These are phyloP conservation scores for Claviceps spartinae DNA, from an alignment of 2,329 filamentous ascomycete species.

Conservation along the genomic window DNA sequence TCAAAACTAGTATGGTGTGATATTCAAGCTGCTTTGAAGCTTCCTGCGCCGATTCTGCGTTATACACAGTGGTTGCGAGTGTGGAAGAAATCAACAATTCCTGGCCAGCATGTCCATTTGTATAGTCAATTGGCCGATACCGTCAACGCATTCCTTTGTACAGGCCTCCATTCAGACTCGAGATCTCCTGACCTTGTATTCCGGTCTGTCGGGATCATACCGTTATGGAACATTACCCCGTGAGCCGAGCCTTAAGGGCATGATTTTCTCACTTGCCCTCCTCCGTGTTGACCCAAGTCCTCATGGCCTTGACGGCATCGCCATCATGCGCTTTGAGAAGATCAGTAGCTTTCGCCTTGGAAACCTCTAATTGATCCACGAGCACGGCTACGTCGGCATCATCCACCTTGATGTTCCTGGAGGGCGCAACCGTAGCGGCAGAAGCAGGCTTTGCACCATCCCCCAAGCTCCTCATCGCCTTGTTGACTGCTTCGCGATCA, in stretches of 20 bases:
- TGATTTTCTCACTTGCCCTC: not conserved
- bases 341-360: conserved; percentile 61
- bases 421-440: conserved; percentile 18
- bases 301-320: conserved; percentile 53
- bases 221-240: not conserved
- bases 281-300: conserved; percentile 31
- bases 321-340: conserved; percentile 60
- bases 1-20: not conserved
- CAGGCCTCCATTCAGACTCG: not conserved
- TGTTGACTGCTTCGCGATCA: conserved; percentile 55
- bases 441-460: conserved; percentile 19
- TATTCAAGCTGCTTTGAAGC: not conserved
- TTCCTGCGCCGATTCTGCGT: not conserved
- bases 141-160: not conserved
- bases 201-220: not conserved
- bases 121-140: not conserved
- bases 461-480: conserved; percentile 55
- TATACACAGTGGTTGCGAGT: not conserved
- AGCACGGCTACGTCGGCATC: conserved; percentile 55
- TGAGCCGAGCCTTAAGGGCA: not conserved
- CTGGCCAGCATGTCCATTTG: not conserved
- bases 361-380: conserved; percentile 59
- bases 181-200: not conserved
- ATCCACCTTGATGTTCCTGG: conserved; percentile 61
- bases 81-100: no score